Percentiles rank a stretch among this genome's conserved stretches.
phyloP scores from a whole-genome alignment of 495 filamentous ascomycete genomes.

The Oidiodendron maius region DNA sequence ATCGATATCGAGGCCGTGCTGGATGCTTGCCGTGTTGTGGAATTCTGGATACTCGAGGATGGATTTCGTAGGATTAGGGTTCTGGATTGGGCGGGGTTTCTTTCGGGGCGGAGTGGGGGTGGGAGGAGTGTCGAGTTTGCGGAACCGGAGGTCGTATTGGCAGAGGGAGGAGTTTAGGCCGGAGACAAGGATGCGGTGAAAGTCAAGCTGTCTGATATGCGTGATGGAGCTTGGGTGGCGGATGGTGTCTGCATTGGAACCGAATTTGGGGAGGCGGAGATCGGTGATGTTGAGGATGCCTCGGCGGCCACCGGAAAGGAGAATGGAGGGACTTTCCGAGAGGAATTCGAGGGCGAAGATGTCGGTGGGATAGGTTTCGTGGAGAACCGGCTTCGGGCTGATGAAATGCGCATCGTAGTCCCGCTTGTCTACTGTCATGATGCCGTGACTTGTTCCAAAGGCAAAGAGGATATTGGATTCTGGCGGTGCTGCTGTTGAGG shows the following conservation, averaged over 20 bases:
- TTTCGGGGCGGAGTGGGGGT: not conserved
- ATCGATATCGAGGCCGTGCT: constrained; percentile 21
- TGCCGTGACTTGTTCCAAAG: constrained; percentile 15
- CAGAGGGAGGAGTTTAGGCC: constrained; percentile 18
- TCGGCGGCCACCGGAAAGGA: constrained; percentile 17
- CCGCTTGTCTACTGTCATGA: constrained; percentile 12
- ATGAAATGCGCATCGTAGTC: constrained; percentile 6
- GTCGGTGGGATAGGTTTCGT: constrained; percentile 4
- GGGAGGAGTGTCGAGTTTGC: constrained; percentile 3
- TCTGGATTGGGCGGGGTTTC: not conserved
- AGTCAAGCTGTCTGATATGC: constrained; percentile 20
- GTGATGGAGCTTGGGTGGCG: constrained; percentile 19
- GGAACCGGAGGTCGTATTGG: constrained; percentile 23
- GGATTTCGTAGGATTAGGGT: not conserved
- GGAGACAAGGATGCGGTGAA: constrained; percentile 18
- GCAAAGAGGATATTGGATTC: constrained; percentile 16
- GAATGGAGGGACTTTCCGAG: constrained; percentile 3
- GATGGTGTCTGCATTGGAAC: constrained; percentile 8
- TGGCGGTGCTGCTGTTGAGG: constrained; percentile 12
- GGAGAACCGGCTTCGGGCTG: not conserved
- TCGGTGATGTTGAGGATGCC: constrained; percentile 19
- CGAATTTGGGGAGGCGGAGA: constrained; percentile 9
- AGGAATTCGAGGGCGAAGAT: constrained; percentile 19
- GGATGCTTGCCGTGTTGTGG: constrained; percentile 10
- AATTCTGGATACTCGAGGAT: constrained; percentile 16